Conservation (phyloP, 495 filamentous ascomycete genomes). For the Penicillium nucicola region DNA sequence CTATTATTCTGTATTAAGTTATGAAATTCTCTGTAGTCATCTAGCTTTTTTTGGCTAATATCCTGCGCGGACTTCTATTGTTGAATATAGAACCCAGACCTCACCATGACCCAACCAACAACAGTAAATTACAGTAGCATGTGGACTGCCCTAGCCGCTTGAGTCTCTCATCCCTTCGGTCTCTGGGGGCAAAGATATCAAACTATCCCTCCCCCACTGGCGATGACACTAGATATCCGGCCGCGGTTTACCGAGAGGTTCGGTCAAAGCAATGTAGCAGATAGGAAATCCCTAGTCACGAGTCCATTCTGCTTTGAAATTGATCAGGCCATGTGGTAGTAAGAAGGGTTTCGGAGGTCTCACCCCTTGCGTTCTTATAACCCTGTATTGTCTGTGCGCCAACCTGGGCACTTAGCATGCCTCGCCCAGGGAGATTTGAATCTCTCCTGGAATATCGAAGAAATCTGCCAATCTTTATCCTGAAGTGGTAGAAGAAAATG, state of each 20-base stretch:
- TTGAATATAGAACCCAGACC: too few relatives aligned
- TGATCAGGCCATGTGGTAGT: slow-evolving; percentile 18
- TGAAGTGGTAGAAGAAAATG: background rate
- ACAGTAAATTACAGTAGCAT: too few relatives aligned
- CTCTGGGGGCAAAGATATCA: too few relatives aligned
- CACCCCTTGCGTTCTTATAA: slow-evolving; percentile 32
- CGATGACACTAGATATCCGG: slow-evolving; percentile 50
- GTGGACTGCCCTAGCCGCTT: too few relatives aligned
- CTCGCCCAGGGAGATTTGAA: background rate
- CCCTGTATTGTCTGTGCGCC: slow-evolving; percentile 14
- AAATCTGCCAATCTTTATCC: background rate
- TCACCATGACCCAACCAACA: too few relatives aligned
- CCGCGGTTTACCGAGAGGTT: slow-evolving; percentile 86
- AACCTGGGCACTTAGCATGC: slow-evolving; percentile 7
- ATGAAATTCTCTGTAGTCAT: too few relatives aligned
- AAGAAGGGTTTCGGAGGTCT: slow-evolving; percentile 12
- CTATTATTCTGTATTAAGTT: too few relatives aligned
- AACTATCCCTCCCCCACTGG: background rate
- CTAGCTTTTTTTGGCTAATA: too few relatives aligned
- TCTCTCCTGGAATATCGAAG: background rate
- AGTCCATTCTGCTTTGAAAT: background rate
- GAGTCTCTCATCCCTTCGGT: too few relatives aligned
- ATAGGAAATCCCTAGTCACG: slow-evolving; percentile 71
- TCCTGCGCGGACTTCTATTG: too few relatives aligned
- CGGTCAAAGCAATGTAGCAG: slow-evolving; percentile 73